Conservation (phyloP, 1,284 basidiomycete genomes). For the Pterula multifida region DNA sequence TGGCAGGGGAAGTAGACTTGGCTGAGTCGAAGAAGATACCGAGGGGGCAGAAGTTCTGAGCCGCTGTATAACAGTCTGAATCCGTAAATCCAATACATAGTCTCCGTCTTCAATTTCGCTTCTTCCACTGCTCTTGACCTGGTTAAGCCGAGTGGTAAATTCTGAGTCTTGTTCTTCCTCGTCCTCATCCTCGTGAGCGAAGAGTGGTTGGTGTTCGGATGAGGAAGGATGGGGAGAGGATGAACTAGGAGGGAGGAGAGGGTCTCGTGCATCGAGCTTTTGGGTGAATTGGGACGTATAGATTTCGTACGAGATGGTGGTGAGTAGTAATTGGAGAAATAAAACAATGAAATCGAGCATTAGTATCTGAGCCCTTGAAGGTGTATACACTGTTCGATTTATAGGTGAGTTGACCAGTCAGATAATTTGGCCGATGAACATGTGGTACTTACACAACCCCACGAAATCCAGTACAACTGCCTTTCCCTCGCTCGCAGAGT, state of each 20-base stretch:
- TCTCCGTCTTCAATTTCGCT: background rate
- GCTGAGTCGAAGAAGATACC: background rate
- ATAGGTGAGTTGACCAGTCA: conserved; percentile 8
- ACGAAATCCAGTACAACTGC: conserved; percentile 64
- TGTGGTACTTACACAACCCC: conserved; percentile 45
- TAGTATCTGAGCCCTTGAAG: conserved; percentile 51
- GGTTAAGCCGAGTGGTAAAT: background rate
- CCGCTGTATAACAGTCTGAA: background rate
- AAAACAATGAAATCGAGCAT: conserved; percentile 56
- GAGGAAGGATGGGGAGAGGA: conserved; percentile 2
- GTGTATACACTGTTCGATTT: conserved; percentile 32
- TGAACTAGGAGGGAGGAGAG: conserved; percentile 10
- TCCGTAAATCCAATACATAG: background rate
- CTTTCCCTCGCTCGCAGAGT: conserved; percentile 38
- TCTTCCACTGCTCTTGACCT: background rate
- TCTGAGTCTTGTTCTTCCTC: background rate
- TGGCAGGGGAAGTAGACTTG: background rate
- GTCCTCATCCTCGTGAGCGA: background rate
- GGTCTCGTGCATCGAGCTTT: conserved; percentile 20
- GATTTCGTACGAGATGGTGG: conserved; percentile 56
- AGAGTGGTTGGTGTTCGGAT: background rate
- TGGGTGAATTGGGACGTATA: conserved; percentile 18
- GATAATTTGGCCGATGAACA: background rate
- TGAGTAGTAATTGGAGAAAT: conserved; percentile 48
- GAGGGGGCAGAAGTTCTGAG: background rate